Base-by-base conservation (phyloP, 2,329 filamentous ascomycete genomes). In the Aspergillus hortae region DNA sequence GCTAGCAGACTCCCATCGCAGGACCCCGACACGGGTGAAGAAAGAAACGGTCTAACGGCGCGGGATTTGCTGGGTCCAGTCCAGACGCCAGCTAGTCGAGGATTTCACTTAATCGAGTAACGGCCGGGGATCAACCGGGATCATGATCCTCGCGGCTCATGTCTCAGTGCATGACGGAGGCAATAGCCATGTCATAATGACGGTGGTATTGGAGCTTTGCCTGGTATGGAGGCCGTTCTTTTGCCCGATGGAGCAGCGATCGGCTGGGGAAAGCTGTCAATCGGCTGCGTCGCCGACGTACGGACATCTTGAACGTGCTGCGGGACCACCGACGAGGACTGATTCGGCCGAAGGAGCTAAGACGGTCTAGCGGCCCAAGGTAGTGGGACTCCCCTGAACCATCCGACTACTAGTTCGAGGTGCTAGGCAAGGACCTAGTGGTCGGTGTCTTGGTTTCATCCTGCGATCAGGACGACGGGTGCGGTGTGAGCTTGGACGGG, bases 331-430 rank as follows among this genome's bases (percentile, higher is more conserved):
- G 12, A 44, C 23, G 21, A 43, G 33, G 25, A 2, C 11, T 23
- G 21, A 33, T 4, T 35, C 10, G n/a, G 15, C 4, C 25, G 27
- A 32, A 32, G 10, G 27, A 42, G 32, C 23, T 45, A 17, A 19
- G 27, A 30, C 15, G n/a, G 9, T 17, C n/a, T 33, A 23, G 40
- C 30, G 19, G 48, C 36, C 36, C 44, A 36, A 36, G 17, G 12
- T 40, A 15, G 32, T 42, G 36, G 44, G 38, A 43, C 27, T 17
- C 49, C 49, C 49, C 44, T 46, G 36, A 30, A 44, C 25, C 27
- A 42, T 42, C 27, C 7, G 27, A 30, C 25, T 27, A 30, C 7
- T 30, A 30, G 27, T 11, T 30, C 7, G 6, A 10, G 6, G 7
- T 4, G 3, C 6, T 30, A 30, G 23, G 23, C 6, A 6, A 5